Base-by-base conservation (phyloP, 495 filamentous ascomycete species). In the Aspergillus taichungensis region DNA sequence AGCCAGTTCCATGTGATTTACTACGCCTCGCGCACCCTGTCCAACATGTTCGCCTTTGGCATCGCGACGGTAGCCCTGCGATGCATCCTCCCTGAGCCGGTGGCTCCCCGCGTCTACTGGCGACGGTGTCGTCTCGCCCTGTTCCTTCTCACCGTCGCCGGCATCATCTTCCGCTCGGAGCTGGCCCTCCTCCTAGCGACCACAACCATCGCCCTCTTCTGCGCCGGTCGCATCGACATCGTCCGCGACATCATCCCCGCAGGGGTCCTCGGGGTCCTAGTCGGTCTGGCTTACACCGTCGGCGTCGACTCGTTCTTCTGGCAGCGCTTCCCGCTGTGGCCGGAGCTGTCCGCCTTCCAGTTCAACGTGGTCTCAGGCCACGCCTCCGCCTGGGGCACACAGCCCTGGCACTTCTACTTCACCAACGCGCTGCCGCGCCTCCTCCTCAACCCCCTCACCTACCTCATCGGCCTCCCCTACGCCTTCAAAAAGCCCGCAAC, bases 31-130 rank as follows among this genome's bases (percentile, higher is more conserved):
- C 74, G 94, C 42, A 88, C 88, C 1, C 69, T 99, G 28, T 94
- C 92, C 5, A 99, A 99, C 59, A 95, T 92, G 79, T 96, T 96
- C 61, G 92, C 92, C 37, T 90, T 99, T 66, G 78, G 81, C 10
- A 64, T 95, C 11, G 83, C 81, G 24, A 92, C 83, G 0, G 42
- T 84, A 10, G 85, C 90, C 0, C 68, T 88, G 40, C 65, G 79
- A n/a, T 75, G 76, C 47, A 70, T 95, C 34, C 71, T 96, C 5
- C 83, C 85, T 1, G 56, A 65, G 8, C 61, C 68, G 4, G 46
- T 49, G 41, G 62, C 53, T 33, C 52, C 47, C 48, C 59, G 41
- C 38, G 59, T 32, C 42, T 56, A 52, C 57, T 50, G 67, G 18
- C 68, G 72, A 31, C 75, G 73, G 37, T 60, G 63, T 37, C 60